Evolutionary conservation across 768 basidiomycete genomes (phyloP).

Genomic region (Mycena epipterygia): DNA sequence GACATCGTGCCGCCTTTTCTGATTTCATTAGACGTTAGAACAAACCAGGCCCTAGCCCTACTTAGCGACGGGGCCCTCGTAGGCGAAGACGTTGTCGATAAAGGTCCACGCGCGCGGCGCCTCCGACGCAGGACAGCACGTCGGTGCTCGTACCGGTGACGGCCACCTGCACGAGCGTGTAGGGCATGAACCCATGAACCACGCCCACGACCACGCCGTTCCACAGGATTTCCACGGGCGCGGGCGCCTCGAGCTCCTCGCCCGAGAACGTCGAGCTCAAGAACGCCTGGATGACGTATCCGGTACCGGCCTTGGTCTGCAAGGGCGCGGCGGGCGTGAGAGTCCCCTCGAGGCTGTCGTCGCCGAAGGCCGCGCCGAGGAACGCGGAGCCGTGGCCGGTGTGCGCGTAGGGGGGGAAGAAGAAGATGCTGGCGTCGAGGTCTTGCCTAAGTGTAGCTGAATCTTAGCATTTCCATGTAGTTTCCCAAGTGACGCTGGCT

Average conservation of each 20-base stretch:
- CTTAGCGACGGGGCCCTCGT: slow-evolving; percentile 1
- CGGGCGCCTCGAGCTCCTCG: slow-evolving; percentile 44
- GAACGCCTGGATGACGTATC: slow-evolving; percentile 60
- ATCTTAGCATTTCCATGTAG: too few relatives aligned
- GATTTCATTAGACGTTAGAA: background rate
- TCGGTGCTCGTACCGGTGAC: slow-evolving; percentile 55
- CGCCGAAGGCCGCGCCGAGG: slow-evolving; percentile 59
- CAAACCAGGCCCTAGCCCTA: background rate
- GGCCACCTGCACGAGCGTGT: slow-evolving; percentile 51
- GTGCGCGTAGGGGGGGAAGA: slow-evolving; percentile 56
- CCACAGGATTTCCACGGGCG: slow-evolving; percentile 59
- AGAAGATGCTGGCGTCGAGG: slow-evolving; percentile 60
- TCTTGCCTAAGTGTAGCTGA: too few relatives aligned
- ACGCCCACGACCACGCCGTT: slow-evolving; percentile 52
- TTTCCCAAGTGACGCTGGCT: too few relatives aligned
- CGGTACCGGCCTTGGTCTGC: slow-evolving; percentile 50
- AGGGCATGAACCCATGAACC: slow-evolving; percentile 53
- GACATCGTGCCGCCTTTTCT: too few relatives aligned
- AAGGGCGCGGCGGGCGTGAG: slow-evolving; percentile 50
- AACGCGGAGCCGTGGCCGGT: slow-evolving; percentile 54
- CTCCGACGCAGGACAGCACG: slow-evolving; percentile 56
- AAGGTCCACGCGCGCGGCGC: slow-evolving; percentile 61
- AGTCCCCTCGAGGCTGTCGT: slow-evolving; percentile 54
- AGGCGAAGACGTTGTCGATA: slow-evolving; percentile 58
- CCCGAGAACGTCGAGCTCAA: slow-evolving; percentile 56